Evolutionary conservation across 805 yeast genomes (phyloP).

Genomic region (Candida sithepensis): DNA sequence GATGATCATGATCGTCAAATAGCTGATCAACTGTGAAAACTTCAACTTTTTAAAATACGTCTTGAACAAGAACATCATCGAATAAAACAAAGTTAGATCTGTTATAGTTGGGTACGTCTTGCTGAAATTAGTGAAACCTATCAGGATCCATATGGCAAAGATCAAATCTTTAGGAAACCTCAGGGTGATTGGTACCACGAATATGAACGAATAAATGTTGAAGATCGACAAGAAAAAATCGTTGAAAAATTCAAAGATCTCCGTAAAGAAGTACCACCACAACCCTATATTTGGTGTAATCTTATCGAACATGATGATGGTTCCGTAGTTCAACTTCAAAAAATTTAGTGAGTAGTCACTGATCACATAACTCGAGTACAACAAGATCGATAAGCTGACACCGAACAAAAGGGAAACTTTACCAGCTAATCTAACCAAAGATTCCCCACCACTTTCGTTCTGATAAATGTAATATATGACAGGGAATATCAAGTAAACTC

Average conservation of each 20-base stretch:
- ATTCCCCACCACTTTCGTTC: background rate
- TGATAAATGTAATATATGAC: conserved; percentile 33
- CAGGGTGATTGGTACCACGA: conserved; percentile 69
- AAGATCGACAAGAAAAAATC: conserved; percentile 81
- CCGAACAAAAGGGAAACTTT: conserved; percentile 29
- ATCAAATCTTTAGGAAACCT: conserved; percentile 45
- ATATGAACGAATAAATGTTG: conserved; percentile 66
- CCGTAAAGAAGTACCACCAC: conserved; percentile 99
- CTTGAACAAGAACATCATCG: conserved; percentile 29
- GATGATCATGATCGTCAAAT: conserved; percentile 25
- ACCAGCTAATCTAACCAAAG: conserved; percentile 9
- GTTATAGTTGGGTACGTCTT: conserved; percentile 85
- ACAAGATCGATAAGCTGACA: conserved; percentile 25
- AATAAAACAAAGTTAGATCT: conserved; percentile 51
- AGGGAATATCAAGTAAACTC: conserved; percentile 60
- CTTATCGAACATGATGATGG: conserved; percentile 57
- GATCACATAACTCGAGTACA: conserved; percentile 36
- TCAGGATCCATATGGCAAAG: conserved; percentile 38
- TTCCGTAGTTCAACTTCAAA: conserved; percentile 53
- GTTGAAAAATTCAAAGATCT: conserved; percentile 86
- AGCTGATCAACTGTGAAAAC: conserved; percentile 27
- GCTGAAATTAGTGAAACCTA: conserved; percentile 49
- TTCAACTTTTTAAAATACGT: conserved; percentile 25
- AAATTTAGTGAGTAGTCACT: conserved; percentile 41
- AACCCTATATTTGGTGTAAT: conserved; percentile 88